Evolutionary conservation across 176 grass and related monocot species (phyloP), one percentile per base, ranked within the genome.

Genomic region (Alopecurus myosuroides): DNA sequence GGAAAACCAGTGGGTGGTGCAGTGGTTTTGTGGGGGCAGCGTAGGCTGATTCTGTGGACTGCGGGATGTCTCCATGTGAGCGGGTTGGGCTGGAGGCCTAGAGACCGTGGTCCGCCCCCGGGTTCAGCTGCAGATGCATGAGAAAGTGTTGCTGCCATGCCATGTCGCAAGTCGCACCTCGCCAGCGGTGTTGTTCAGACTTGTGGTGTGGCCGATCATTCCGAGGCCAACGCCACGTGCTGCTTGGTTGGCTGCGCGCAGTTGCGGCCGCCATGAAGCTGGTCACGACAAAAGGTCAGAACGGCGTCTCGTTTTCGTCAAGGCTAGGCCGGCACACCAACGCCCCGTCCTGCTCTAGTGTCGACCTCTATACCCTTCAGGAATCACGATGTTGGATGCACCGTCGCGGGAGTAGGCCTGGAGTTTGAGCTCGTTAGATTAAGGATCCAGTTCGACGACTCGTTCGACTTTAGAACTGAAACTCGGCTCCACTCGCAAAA

Each of bases 1-100:
- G 55, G 62, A 53, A 90, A 91, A 91, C 76, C 84, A 37, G 89
- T 85, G 89, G 89, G 83, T 88, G 89, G 29, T 3, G 30, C 84
- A 70, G 89, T 86, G 83, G 88, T 88, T 91, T 88, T 80, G 39
- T 0, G 33, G 37, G 36, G 77, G 82, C 42, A 58, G 39, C 37
- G 18, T 48, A 36, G 55, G 66, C 15, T 9, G 41, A 75, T 76
- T 18, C 90, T 91, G 90, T 91, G 89, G 29, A 64, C 14, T 12
- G 9, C 26, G 52, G 51, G 85, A 76, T 84, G 76, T 56, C 39
- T 45, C 22, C 65, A 49, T 56, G 51, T 55, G 50, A 17, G 17
- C 42, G 28, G 45, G 29, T 68, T 49, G 29, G 10, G 51, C 66
- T 58, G 1, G 9, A 74, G 37, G 76, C 70, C 66, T 58, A 3